Percentiles rank a stretch among this genome's conserved stretches.
Evolutionary conservation across 495 filamentous ascomycete species (phyloP).

Genomic region (Penicillium angulare): DNA sequence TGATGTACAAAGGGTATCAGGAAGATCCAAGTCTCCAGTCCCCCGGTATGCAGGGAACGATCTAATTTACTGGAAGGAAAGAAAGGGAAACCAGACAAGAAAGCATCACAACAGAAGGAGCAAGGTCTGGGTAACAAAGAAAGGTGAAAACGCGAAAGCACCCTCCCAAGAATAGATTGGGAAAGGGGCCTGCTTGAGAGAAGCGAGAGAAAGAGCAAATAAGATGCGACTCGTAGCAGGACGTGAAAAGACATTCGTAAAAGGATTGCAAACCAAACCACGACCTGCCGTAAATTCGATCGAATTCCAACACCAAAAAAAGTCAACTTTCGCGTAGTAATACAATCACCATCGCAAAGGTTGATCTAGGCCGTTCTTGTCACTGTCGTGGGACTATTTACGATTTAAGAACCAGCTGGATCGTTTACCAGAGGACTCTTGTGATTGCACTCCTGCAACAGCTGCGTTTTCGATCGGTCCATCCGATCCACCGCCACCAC

Average conservation of each 20-base stretch:
- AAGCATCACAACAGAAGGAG: not conserved
- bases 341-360: not conserved
- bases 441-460: conserved; percentile 43
- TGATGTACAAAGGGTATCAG: conserved; percentile 34
- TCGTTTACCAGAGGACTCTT: conserved; percentile 45
- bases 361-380: not conserved
- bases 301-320: not conserved
- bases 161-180: no score
- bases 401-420: conserved; percentile 53
- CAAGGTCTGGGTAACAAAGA: no score
- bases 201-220: not conserved
- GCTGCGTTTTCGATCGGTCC: conserved; percentile 27
- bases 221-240: conserved; percentile 26
- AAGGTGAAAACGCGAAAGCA: no score
- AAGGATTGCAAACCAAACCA: no score
- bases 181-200: not conserved
- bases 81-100: conserved; percentile 3
- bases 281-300: no score
- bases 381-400: conserved; percentile 35
- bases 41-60: conserved; percentile 18
- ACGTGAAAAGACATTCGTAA: conserved; percentile 21
- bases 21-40: conserved; percentile 23
- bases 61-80: conserved; percentile 30
- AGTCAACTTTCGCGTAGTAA: not conserved
- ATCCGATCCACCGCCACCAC: conserved; percentile 73